These are phyloP conservation scores for Fusarium poae DNA, from an alignment of 2,329 filamentous ascomycete genomes.

Conservation along the genomic window DNA sequence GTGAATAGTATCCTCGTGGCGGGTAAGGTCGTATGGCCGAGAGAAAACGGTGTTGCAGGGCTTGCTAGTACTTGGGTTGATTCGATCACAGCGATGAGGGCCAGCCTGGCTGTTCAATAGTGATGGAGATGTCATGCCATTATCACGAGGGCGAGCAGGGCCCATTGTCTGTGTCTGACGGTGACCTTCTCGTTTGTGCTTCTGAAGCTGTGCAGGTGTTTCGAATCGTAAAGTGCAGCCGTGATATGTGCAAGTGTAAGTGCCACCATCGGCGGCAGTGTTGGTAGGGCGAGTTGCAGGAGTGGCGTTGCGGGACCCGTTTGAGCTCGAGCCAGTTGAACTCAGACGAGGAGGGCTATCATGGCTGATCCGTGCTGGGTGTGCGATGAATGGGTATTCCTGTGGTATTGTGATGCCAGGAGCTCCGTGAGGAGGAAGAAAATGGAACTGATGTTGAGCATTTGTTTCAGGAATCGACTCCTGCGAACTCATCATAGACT, in stretches of 20 bases:
- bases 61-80: conserved; percentile 95
- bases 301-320: conserved; percentile 51
- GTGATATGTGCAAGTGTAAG: conserved; percentile 96
- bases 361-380: conserved; percentile 51
- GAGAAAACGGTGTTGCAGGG: conserved; percentile 96
- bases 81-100: conserved; percentile 90
- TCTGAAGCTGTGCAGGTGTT: conserved; percentile 86
- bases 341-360: conserved; percentile 57
- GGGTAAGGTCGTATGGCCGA: conserved; percentile 92
- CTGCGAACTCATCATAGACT: conserved; percentile 47
- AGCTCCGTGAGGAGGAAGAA: conserved; percentile 55
- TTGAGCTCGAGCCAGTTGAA: conserved; percentile 58
- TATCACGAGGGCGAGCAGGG: conserved; percentile 48
- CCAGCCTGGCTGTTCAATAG: conserved; percentile 88
- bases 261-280: conserved; percentile 81
- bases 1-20: conserved; percentile 98
- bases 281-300: conserved; percentile 66
- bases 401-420: conserved; percentile 60
- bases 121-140: conserved; percentile 63
- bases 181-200: conserved; percentile 95
- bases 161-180: conserved; percentile 72
- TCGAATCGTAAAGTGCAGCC: conserved; percentile 91
- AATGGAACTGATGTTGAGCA: conserved; percentile 48
- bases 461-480: conserved; percentile 35
- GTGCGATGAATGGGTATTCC: conserved; percentile 65